Percentiles rank a stretch among this genome's conserved stretches.
phyloP scores from a whole-genome alignment of 352 stramenopile genomes.

The Saprolegnia parasitica region DNA sequence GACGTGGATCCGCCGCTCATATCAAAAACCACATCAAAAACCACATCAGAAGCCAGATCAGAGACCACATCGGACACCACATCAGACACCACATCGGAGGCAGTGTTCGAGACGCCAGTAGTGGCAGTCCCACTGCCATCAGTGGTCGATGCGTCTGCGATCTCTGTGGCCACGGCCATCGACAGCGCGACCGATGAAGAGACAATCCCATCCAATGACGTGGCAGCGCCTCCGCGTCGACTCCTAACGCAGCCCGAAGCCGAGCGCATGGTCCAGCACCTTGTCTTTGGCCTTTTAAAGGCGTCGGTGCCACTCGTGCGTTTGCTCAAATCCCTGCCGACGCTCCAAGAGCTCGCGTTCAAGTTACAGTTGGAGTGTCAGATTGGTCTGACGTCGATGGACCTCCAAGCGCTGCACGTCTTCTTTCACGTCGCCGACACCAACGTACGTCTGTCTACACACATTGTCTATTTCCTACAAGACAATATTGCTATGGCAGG shows the following conservation, averaged over 20 bases:
- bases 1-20: no score
- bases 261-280: conserved; percentile 1
- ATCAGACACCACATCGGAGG: no score
- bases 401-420: background rate
- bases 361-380: background rate
- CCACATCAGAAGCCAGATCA: no score
- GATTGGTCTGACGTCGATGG: background rate
- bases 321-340: background rate
- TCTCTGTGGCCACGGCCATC: no score
- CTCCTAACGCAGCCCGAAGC: background rate
- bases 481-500: background rate
- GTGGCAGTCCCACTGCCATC: no score
- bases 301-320: background rate
- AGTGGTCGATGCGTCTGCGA: no score
- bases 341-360: background rate
- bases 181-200: no score
- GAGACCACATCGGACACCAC: no score
- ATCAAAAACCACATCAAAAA: no score
- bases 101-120: no score
- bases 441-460: background rate
- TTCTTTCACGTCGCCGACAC: background rate
- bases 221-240: no score
- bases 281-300: conserved; percentile 15
- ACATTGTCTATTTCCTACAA: background rate
- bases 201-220: no score